Conservation (phyloP, 345 rosid genomes). For the Physaria fendleri region DNA sequence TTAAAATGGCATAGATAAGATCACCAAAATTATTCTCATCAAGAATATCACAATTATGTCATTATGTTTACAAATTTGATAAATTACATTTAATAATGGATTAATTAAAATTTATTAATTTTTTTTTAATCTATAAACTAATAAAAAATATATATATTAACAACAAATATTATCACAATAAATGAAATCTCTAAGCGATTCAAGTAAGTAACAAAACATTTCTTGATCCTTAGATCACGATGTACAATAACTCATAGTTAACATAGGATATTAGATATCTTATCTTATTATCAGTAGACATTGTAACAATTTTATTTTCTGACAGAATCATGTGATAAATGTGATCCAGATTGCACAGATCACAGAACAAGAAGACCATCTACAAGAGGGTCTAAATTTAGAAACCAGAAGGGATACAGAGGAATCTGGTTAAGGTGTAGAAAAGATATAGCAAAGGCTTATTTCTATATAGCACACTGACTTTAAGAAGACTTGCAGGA, state of each 20-base stretch:
- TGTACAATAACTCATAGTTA: not conserved
- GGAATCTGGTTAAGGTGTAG: slow-evolving; percentile 37
- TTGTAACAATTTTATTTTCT: not conserved
- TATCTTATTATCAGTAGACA: no score
- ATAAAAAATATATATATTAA: no score
- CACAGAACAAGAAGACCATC: slow-evolving; percentile 22
- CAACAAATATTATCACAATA: no score
- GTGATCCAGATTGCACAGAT: slow-evolving; percentile 25
- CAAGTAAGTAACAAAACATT: slow-evolving; percentile 17
- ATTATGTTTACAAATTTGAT: no score
- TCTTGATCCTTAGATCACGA: not conserved
- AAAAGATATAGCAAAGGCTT: slow-evolving; percentile 52
- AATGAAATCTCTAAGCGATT: no score
- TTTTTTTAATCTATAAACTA: no score
- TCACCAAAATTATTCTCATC: no score
- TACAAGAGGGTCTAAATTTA: slow-evolving; percentile 11
- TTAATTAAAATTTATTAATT: no score
- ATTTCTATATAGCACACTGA: slow-evolving; percentile 49
- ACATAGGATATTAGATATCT: not conserved
- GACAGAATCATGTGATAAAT: not conserved
- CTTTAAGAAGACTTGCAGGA: slow-evolving; percentile 33
- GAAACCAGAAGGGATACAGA: not conserved
- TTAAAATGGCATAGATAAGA: no score
- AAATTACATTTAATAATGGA: no score
- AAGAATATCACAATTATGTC: no score